Base-by-base conservation (phyloP, 202 grass and related monocot genomes). In the Dendrocalamus latiflorus region DNA sequence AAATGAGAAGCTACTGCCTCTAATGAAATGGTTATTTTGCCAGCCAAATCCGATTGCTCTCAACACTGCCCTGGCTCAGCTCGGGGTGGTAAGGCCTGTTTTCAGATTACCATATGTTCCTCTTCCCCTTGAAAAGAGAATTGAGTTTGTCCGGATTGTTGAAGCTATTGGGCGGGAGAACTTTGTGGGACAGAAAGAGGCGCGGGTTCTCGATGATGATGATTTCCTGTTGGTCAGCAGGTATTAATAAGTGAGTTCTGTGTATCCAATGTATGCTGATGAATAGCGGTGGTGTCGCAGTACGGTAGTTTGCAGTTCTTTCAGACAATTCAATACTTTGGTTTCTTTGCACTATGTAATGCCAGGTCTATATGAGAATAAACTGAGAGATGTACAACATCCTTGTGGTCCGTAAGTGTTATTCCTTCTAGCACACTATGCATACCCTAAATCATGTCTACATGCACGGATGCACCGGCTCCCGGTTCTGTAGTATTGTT, bases 1-100 rank as follows among this genome's bases (percentile, higher is more conserved):
- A 67, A 93, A 86, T 3, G 91, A 85, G 48, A 98, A 95, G 73
- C 51, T 95, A 6, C 26, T 85, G 78, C 90, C 90, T 65, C 72
- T 95, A 50, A 95, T 98, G 45, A 91, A 98, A 79, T 93, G 92
- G 95, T 36, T 93, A n/a, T 98, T 98, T 74, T 80, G 79, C 7
- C 88, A 95, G 36, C 90, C 95, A 38, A 98, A 91, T 55, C 96
- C 95, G 0, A 93, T 93, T 69, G 87, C 84, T 50, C 78, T 98
- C 53, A 98, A 95, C 81, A 98, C 95, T 64, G 93, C 95, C 41
- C 82, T 95, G 43, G 85, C 96, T 77, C 96, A 98, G 79, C 81
- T 98, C 8, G 92, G 93, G 20, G 91, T 89, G 22, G 85, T 86
- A 25, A 88, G 93, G 58, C 91, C 91, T 0, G 85, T 93, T 79